Base-by-base conservation (phyloP, 805 yeast species). In the Metschnikowia peoriensis region DNA sequence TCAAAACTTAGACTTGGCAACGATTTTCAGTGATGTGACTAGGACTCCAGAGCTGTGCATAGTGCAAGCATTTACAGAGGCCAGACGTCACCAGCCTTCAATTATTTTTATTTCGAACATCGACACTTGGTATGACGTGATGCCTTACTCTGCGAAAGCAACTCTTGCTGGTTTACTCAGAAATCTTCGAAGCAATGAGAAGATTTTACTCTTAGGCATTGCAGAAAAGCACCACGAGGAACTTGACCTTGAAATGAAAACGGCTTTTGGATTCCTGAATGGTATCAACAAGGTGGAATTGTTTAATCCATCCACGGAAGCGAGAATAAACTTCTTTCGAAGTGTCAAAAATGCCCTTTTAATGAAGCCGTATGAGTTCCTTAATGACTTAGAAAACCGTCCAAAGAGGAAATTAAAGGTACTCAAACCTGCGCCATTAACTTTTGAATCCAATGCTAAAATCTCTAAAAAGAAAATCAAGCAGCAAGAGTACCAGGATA, bases 11-110 rank as follows among this genome's bases (percentile, higher is more conserved):
- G 99, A 94, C 65, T 72, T 94, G 52, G 88, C 91, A 1, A 77
- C 85, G 7, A 65, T 94, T 50, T 83, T 84, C 56, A 83, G 90
- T 12, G 97, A 93, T 61, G 76, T 93, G 7, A 82, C 90, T 0
- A 75, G 89, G 61, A 82, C 96, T 0, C 85, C 93, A 1, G 99
- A 94, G 66, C 86, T 89, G 63, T 79, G 88, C 0, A 78, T 91
- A 17, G 88, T 93, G 29, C 97, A 89, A 64, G 78, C 88, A 40
- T 86, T 94, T 62, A 76, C 87, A 22, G 99, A 94, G 69, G 94
- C 96, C 6, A 81, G 88, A 57, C 81, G 96, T 63, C 96, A 93
- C 57, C 87, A 88, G 53, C 99, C 98, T 0, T 81, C 96, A 8
- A 85, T 94, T 14, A 71, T 94, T 2, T 87, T 81, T 65, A 81